Evolutionary conservation across 202 grass and related monocot genomes (phyloP).

Genomic region (Cymbopogon flexuosus): DNA sequence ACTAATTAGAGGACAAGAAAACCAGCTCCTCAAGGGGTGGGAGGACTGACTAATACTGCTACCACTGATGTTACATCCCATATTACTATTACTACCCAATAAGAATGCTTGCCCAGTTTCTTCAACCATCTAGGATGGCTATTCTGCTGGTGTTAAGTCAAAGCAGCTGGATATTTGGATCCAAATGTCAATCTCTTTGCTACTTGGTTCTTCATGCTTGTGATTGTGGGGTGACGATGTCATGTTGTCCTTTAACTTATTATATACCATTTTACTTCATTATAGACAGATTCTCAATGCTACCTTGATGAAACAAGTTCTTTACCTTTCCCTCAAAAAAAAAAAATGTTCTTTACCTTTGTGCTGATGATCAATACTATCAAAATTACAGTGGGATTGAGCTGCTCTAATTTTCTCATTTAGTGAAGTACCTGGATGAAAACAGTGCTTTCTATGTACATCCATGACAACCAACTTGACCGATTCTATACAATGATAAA

Average conservation of each 20-base stretch:
- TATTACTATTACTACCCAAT: not conserved
- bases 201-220: not conserved
- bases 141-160: not conserved
- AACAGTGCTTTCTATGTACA: not conserved
- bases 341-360: not conserved
- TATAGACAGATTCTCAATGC: not conserved
- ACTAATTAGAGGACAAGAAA: conserved; percentile 15
- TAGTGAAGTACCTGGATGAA: not conserved
- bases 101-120: not conserved
- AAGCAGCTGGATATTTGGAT: not conserved
- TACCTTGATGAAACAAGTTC: not conserved
- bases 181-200: not conserved
- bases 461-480: not conserved
- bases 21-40: not conserved
- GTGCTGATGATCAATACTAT: not conserved
- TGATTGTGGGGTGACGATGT: not conserved
- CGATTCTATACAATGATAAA: not conserved
- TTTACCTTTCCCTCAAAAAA: too few relatives aligned
- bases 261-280: not conserved
- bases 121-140: not conserved
- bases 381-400: not conserved
- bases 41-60: not conserved
- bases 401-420: not conserved
- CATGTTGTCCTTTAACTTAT: not conserved
- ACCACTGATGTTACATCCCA: not conserved